Base-by-base conservation (phyloP, 2,329 filamentous ascomycete genomes). In the Alternaria longipes region DNA sequence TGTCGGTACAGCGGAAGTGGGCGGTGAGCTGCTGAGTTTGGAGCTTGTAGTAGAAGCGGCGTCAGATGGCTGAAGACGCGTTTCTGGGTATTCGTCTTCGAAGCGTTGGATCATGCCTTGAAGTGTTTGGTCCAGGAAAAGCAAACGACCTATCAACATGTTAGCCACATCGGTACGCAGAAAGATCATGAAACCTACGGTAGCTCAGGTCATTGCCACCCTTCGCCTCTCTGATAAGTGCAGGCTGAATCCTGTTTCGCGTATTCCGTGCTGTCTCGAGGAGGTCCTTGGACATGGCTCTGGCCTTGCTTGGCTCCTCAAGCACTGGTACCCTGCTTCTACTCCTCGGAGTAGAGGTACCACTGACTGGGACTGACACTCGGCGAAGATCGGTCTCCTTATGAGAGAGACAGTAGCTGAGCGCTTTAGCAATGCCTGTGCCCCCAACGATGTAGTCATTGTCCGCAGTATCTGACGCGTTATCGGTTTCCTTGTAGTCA, bases 401-500 rank as follows among this genome's bases (percentile, higher is more conserved):
- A 74, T 97, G 96, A 69, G 93, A 90, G 51, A 99, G 83, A 72
- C 94, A 97, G 71, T 96, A 96, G 55, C 92, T 90, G 46, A 99
- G 84, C 5, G 95, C 95, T 80, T 97, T 97, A 50, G 97, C 94
- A 2, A 99, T 93, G 26, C 94, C 95, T 0, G 93, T 97, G 16
- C 94, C 94, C 20, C 94, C 94, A 71, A 98, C 95, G 45, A 98
- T 93, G 78, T 98, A 98, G 77, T 97, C 93, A 60, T 97, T 91
- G 67, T 97, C 93, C 0, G 93, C 91, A 7, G 93, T 90, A 11
- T 89, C 84, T 3, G 90, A 88, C 44, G 88, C 84, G 22, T 90
- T 86, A 46, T 90, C 88, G 22, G 87, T 78, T 49, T 80, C 82
- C 14, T 79, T 76, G 9, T 85, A 65, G 69, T 79, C 68, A 74